A percentile compares a stretch with the other conserved stretches of the same genome.
phyloP scores from a whole-genome alignment of 192 early-diverging fungal genomes.

The Entophlyctis luteolus region DNA sequence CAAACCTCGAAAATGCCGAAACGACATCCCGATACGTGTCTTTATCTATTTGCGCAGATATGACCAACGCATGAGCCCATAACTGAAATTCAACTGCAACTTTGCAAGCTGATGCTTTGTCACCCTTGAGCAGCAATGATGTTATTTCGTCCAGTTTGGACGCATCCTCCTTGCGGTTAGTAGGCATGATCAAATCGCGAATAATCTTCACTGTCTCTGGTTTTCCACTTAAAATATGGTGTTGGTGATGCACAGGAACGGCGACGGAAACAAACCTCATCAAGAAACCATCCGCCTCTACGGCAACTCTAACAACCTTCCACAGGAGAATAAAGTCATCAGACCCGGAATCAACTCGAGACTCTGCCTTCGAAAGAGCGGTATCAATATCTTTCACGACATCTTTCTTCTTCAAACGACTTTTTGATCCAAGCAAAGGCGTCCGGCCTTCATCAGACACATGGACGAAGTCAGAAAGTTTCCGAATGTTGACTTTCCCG shows the following conservation, averaged over 20 bases:
- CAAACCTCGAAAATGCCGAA: conserved; percentile 58
- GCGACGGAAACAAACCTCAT: conserved; percentile 43
- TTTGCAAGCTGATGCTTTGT: conserved; percentile 55
- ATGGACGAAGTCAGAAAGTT: neutral
- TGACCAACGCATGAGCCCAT: conserved; percentile 89
- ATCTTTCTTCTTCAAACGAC: conserved; percentile 46
- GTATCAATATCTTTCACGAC: conserved; percentile 32
- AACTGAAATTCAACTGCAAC: conserved; percentile 47
- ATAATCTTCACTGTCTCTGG: conserved; percentile 20
- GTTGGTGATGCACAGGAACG: conserved; percentile 8
- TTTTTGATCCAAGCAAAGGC: conserved; percentile 32
- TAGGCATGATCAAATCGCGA: conserved; percentile 28
- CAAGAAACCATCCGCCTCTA: conserved; percentile 63
- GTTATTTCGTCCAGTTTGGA: conserved; percentile 46
- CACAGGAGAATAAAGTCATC: conserved; percentile 47
- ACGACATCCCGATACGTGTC: conserved; percentile 79
- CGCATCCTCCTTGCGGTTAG: neutral
- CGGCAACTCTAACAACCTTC: conserved; percentile 57
- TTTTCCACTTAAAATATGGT: conserved; percentile 10
- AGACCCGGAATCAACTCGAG: neutral
- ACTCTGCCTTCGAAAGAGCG: conserved; percentile 14
- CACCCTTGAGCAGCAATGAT: conserved; percentile 54
- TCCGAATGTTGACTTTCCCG: conserved; percentile 17
- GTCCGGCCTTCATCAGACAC: neutral
- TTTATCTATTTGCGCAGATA: conserved; percentile 82